A percentile compares a stretch with the other conserved stretches of the same genome.
phyloP scores from a whole-genome alignment of 768 basidiomycete species.

The Lactarius pseudohatsudake region DNA sequence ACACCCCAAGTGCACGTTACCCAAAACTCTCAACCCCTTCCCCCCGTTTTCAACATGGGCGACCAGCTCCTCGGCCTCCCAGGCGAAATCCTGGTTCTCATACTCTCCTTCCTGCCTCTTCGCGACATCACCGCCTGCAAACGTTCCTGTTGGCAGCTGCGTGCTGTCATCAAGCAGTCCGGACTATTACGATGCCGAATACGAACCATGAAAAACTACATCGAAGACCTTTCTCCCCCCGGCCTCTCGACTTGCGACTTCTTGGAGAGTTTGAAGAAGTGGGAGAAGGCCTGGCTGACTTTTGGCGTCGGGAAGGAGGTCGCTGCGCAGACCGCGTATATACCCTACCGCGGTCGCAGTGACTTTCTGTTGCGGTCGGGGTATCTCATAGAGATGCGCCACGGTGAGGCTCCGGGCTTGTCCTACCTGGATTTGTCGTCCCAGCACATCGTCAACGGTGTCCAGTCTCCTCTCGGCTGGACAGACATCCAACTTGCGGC shows the following conservation, averaged over 20 bases:
- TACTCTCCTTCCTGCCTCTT: constrained; percentile 8
- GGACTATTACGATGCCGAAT: constrained; percentile 5
- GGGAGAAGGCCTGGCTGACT: constrained; percentile 19
- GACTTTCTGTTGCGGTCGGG: constrained; percentile 14
- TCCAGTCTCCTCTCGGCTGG: background rate
- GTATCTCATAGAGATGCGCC: constrained; percentile 13
- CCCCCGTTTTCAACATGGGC: background rate
- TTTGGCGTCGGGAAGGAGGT: background rate
- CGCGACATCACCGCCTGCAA: constrained; percentile 12
- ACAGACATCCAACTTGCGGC: constrained; percentile 10
- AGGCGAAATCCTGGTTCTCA: constrained; percentile 11
- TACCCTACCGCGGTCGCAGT: background rate
- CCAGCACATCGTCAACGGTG: background rate
- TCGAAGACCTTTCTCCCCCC: constrained; percentile 12
- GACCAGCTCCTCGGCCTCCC: constrained; percentile 14
- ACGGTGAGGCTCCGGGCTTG: constrained; percentile 1
- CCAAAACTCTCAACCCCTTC: background rate
- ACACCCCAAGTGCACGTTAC: background rate
- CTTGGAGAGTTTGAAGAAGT: background rate
- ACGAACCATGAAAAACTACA: constrained; percentile 1
- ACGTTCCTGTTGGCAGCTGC: constrained; percentile 11
- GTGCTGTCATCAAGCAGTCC: constrained; percentile 10
- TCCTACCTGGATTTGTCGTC: constrained; percentile 13
- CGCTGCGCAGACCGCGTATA: background rate
- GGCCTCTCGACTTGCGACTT: constrained; percentile 10